phyloP scores from a whole-genome alignment of 768 basidiomycete species.

The Neoboletus subvelutipes region DNA sequence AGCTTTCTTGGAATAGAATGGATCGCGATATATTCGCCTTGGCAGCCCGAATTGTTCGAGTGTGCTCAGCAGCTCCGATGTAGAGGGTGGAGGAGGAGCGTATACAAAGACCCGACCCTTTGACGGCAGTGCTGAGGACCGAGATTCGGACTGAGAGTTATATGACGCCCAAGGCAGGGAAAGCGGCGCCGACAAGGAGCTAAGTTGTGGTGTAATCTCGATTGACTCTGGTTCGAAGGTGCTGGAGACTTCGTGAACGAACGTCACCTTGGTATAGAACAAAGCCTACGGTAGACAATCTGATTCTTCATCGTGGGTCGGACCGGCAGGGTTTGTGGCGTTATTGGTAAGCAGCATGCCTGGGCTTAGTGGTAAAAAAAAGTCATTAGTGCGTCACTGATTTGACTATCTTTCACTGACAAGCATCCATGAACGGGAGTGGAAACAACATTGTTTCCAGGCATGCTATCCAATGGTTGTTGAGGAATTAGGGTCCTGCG shows the following conservation, averaged over 20 bases:
- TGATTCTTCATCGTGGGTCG: slow-evolving; percentile 11
- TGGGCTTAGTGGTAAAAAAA: slow-evolving; percentile 6
- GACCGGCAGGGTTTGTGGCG: background rate
- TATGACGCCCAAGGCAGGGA: slow-evolving; percentile 20
- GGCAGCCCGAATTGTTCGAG: slow-evolving; percentile 50
- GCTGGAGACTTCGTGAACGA: slow-evolving; percentile 1
- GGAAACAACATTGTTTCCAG: background rate
- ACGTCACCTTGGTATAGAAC: background rate
- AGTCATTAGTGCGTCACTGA: background rate
- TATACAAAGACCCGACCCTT: slow-evolving; percentile 42
- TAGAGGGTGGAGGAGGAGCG: slow-evolving; percentile 47
- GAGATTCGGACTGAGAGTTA: slow-evolving; percentile 6
- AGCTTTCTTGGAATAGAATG: slow-evolving; percentile 69
- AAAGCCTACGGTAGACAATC: slow-evolving; percentile 21
- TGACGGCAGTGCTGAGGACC: background rate
- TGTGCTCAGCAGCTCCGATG: slow-evolving; percentile 44
- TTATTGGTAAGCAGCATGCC: background rate
- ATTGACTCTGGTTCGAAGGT: slow-evolving; percentile 15
- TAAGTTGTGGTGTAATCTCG: background rate
- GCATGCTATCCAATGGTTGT: background rate
- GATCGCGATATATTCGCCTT: slow-evolving; percentile 66
- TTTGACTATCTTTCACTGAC: slow-evolving; percentile 6
- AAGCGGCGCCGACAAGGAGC: background rate
- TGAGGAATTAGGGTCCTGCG: background rate
- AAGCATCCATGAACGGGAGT: slow-evolving; percentile 1